phyloP scores from a whole-genome alignment of 2,329 filamentous ascomycete species.

The Fonsecaea erecta region DNA sequence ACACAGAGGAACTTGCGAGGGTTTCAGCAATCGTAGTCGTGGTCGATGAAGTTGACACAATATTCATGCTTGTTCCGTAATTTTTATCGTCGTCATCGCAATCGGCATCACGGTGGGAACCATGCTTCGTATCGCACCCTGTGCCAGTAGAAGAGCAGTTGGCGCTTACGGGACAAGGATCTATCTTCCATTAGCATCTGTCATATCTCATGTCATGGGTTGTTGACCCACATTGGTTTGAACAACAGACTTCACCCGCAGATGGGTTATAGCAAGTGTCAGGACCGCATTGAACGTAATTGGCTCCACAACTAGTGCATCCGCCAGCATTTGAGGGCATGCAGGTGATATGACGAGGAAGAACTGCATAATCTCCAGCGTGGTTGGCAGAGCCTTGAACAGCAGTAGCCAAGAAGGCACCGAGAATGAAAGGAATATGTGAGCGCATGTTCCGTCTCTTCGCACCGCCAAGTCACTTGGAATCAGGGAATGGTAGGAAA shows the following conservation, averaged over 20 bases:
- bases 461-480: background rate
- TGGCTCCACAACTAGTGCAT: constrained; percentile 24
- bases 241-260: constrained; percentile 36
- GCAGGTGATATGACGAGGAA: constrained; percentile 14
- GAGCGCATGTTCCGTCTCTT: constrained; percentile 28
- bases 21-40: background rate
- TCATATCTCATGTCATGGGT: background rate
- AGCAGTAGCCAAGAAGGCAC: constrained; percentile 19
- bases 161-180: constrained; percentile 23
- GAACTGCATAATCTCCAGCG: background rate
- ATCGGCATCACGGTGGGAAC: constrained; percentile 12
- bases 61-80: constrained; percentile 2
- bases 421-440: constrained; percentile 14
- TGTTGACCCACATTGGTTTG: constrained; percentile 31
- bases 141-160: constrained; percentile 22
- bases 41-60: background rate
- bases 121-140: constrained; percentile 15
- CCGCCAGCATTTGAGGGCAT: constrained; percentile 10
- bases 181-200: constrained; percentile 15
- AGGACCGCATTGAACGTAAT: constrained; percentile 24
- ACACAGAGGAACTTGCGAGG: background rate
- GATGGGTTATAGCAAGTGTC: constrained; percentile 36
- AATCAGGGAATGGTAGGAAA: constrained; percentile 6
- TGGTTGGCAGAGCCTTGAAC: constrained; percentile 13
- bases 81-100: constrained; percentile 2